phyloP scores from a whole-genome alignment of 31 red algal species.

The Porphyra umbilicalis region DNA sequence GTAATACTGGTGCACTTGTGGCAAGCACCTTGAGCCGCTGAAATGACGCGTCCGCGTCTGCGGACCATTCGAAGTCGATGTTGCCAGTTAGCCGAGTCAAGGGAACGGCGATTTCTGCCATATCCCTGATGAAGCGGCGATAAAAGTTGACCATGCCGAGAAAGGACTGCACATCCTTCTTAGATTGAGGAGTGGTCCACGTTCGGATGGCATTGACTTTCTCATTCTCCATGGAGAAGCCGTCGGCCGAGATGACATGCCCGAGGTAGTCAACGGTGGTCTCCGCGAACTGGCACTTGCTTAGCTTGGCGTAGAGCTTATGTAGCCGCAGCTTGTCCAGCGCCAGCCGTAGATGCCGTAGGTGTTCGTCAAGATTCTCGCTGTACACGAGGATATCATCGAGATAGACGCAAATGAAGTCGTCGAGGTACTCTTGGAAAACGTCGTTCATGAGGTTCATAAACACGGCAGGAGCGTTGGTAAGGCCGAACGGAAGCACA shows the following conservation, averaged over 20 bases:
- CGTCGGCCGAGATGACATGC: not conserved
- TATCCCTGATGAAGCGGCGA: conserved; percentile 31
- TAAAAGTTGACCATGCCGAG: conserved; percentile 28
- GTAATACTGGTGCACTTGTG: conserved; percentile 12
- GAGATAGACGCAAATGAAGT: too few species aligned
- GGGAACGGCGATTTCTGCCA: conserved; percentile 11
- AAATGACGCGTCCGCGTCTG: not conserved
- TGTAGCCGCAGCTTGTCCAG: conserved; percentile 10
- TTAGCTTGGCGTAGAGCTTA: conserved; percentile 19
- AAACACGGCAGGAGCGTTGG: not conserved
- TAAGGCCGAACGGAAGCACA: conserved; percentile 16
- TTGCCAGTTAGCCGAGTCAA: conserved; percentile 17
- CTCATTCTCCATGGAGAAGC: conserved; percentile 4
- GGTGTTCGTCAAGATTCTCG: too few species aligned
- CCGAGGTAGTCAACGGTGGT: too few species aligned
- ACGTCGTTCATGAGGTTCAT: not conserved
- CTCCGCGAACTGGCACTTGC: conserved; percentile 16
- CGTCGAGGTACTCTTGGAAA: conserved; percentile 10
- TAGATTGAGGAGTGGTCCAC: too few species aligned
- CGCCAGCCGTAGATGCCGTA: conserved; percentile 8
- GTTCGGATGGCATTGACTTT: conserved; percentile 17
- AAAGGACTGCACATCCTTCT: conserved; percentile 26
- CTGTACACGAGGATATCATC: too few species aligned
- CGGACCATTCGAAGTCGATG: not conserved
- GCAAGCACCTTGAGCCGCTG: conserved; percentile 1